Base-by-base conservation (phyloP, 768 basidiomycete genomes). In the Pleurotus citrinopileatus region DNA sequence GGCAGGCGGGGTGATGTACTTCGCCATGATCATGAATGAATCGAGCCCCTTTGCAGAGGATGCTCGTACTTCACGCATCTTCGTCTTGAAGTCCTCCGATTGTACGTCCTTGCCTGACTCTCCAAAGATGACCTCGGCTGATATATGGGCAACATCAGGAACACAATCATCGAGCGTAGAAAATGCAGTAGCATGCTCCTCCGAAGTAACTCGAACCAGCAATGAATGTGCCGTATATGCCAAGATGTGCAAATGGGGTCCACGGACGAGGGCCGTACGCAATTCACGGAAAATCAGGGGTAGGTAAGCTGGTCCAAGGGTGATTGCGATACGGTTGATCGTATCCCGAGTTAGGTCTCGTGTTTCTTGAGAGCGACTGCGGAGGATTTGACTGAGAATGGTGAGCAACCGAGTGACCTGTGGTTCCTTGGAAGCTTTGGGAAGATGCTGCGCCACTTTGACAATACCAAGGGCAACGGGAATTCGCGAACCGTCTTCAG, bases 281-380 rank as follows among this genome's bases (percentile, higher is more conserved):
- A 98, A 73, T 65, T 98, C 94, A 29, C 82, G 83, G 34, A 98
- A 69, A 26, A 90, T 75, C 13, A 83, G 68, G 0, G 87, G 79
- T 7, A 98, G 82, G 65, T 89, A 91, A 0, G 76, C 68, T 0
- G 90, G 81, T 0, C 93, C 94, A 5, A 94, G 72, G 17, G 75
- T 75, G 10, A 86, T 75, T 1, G 82, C 83, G 42, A 98, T 93
- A 44, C 87, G 89, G 63, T 84, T 86, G 5, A 97, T 69, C 0
- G 93, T 88, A 47, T 94, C 90, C 12, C 93, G 80, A 4, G 86
- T 82, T 32, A 95, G 76, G 61, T 97, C 94, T 55, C 97, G 78
- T 1, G 91, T 93, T 60, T 98, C 94, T 64, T 95, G 93, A 12
- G 94, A 94, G 60, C 83, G 88, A 67, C 93, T 97, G n/a, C 93